Percentiles rank a stretch among this genome's conserved stretches.
These are phyloP conservation scores for Hordeum pubiflorum DNA, from an alignment of 202 grass and related monocot genomes.

Conservation along the genomic window DNA sequence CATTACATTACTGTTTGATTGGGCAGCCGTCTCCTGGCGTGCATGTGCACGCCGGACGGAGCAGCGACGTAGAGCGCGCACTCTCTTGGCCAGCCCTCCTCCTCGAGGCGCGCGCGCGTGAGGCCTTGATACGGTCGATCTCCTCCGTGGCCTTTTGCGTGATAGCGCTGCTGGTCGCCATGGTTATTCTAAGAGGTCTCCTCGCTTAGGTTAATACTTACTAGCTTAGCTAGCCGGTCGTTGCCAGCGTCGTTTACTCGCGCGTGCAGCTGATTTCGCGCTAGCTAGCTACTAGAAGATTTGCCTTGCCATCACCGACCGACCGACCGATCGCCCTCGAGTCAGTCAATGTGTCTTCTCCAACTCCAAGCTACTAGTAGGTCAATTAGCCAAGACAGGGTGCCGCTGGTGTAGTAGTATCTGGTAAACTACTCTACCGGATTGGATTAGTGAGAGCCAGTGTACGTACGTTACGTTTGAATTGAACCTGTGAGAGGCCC, in stretches of 20 bases:
- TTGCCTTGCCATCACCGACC: slow-evolving; percentile 15
- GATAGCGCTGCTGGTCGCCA: background rate
- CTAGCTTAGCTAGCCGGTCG: background rate
- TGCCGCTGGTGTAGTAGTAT: too few relatives aligned
- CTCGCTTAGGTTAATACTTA: background rate
- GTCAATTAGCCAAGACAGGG: background rate
- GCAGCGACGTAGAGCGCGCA: background rate
- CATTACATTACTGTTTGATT: background rate
- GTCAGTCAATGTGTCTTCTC: slow-evolving; percentile 6
- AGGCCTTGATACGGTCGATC: background rate
- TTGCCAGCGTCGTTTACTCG: slow-evolving; percentile 4
- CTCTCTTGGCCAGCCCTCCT: background rate
- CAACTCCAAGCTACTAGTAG: background rate
- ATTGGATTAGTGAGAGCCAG: background rate
- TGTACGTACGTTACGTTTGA: background rate
- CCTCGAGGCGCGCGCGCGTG: background rate
- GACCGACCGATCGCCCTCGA: background rate
- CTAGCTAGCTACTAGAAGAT: background rate
- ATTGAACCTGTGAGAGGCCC: background rate
- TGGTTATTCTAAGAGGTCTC: background rate
- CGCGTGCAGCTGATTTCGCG: slow-evolving; percentile 30
- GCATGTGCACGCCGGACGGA: background rate
- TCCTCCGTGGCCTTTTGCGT: slow-evolving; percentile 26
- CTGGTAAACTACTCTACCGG: too few relatives aligned
- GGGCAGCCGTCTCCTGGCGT: background rate